Evolutionary conservation across 2,329 filamentous ascomycete species (phyloP).

Genomic region (Microcyclospora tardicrescens): DNA sequence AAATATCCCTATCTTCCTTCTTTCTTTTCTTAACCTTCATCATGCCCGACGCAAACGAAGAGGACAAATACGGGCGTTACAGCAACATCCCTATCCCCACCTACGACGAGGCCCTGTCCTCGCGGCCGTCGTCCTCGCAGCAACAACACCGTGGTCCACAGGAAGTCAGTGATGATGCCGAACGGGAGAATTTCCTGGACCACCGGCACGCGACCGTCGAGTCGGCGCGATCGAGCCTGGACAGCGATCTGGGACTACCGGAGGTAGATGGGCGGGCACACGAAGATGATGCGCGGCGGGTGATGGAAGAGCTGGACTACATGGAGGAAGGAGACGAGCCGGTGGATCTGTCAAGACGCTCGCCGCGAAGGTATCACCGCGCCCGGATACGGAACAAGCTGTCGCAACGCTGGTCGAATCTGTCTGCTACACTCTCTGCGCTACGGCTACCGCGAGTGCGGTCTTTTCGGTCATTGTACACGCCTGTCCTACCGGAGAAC

Average conservation of each 20-base stretch:
- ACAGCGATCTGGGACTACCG: slow-evolving; percentile 37
- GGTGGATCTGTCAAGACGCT: slow-evolving; percentile 11
- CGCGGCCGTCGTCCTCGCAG: slow-evolving; percentile 35
- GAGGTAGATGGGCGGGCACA: slow-evolving; percentile 36
- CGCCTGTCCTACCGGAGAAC: slow-evolving; percentile 8
- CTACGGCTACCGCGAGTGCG: slow-evolving; percentile 32
- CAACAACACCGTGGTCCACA: slow-evolving; percentile 36
- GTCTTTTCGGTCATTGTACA: slow-evolving; percentile 33
- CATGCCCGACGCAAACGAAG: not conserved
- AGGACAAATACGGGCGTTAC: slow-evolving; percentile 8
- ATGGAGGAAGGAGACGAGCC: slow-evolving; percentile 39
- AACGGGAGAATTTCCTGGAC: slow-evolving; percentile 63
- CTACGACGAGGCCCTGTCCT: slow-evolving; percentile 66
- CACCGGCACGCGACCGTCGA: slow-evolving; percentile 77
- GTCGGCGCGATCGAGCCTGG: slow-evolving; percentile 54
- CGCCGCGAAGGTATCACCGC: slow-evolving; percentile 21
- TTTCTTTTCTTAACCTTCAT: not conserved
- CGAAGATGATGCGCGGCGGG: slow-evolving; percentile 47
- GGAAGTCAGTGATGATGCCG: slow-evolving; percentile 55
- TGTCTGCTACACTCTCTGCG: slow-evolving; percentile 45
- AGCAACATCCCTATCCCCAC: slow-evolving; percentile 55
- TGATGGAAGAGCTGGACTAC: slow-evolving; percentile 83
- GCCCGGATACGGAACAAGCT: slow-evolving; percentile 36
- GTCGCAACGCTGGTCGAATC: slow-evolving; percentile 43
- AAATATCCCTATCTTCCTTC: too few relatives aligned